Percentiles rank a stretch among this genome's conserved stretches.
Conservation (phyloP, 208 protist genomes). For the Ichthyophonus hoferi region DNA sequence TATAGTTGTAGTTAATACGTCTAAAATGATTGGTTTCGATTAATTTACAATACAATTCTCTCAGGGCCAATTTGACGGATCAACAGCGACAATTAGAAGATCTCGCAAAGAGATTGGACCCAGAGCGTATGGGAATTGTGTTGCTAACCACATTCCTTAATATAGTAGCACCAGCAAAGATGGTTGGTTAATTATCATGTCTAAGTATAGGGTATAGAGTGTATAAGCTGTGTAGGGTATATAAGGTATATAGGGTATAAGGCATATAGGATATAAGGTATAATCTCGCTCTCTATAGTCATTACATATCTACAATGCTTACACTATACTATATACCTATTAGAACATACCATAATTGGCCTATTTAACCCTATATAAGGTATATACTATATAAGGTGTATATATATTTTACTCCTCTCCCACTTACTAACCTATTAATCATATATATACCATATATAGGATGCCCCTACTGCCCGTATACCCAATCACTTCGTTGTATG, state of each 20-base stretch:
- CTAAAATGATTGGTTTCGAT: too few species aligned
- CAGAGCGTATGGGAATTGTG: neutral
- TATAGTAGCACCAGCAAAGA: neutral
- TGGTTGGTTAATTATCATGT: too few species aligned
- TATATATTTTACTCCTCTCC: neutral
- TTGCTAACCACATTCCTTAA: neutral
- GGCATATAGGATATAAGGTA: too few species aligned
- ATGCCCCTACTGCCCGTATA: neutral
- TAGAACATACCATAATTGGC: neutral
- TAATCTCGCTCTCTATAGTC: neutral
- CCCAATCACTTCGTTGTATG: neutral
- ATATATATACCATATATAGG: neutral
- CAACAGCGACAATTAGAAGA: neutral
- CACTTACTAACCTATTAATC: neutral
- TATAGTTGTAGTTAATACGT: too few species aligned
- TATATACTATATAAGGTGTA: neutral
- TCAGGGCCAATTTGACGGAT: too few species aligned
- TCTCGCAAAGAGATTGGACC: neutral
- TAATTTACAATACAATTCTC: too few species aligned
- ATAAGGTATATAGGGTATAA: too few species aligned
- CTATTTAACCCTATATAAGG: neutral
- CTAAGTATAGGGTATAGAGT: too few species aligned
- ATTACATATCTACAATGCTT: neutral
- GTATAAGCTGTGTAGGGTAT: too few species aligned
- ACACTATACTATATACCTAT: neutral